Base-by-base conservation (phyloP, 805 yeast genomes). In the Candida loeiensis region DNA sequence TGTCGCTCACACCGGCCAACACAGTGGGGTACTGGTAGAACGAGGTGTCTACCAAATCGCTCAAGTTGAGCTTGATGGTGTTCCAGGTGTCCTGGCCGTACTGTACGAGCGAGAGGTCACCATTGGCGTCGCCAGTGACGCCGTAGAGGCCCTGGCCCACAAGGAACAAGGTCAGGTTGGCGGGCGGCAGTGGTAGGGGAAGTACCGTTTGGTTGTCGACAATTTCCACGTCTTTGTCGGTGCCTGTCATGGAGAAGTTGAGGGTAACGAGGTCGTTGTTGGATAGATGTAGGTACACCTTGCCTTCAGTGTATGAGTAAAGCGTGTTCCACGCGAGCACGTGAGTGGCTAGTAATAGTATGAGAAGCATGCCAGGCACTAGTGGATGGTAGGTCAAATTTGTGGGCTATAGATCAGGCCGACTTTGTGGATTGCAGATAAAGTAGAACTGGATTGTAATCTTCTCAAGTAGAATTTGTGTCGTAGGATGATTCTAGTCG, bases 21-120 rank as follows among this genome's bases (percentile, higher is more conserved):
- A 75, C 63, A 0, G 76, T 56, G 1, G 80, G 55, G 6, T 55
- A 59, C 7, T 53, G 48, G 35, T 66, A 67, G 40, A 45, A 66
- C 2, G 60, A 52, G 2, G 50, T 47, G 41, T 67, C 71, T 9
- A 45, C 35, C 13, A 64, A 41, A 9, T 43, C 54, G 15, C 52
- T 46, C 25, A 48, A 53, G 25, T 56, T 44, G 32, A 63, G 45
- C 2, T 34, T 41, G n/a, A 26, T 8, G 3, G 37, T 27, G n/a
- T 18, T 39, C 69, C 69, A 64, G 4, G 32, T 11, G 1, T 30
- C 34, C 2, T 41, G 5, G 25, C 54, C 41, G 43, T 55, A 64
- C 40, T 54, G 46, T 15, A 49, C 30, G 11, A 64, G 47, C 33
- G 42, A 46, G 17, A 65, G 36, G 4, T 43, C 27, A 2, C 69